phyloP scores from a whole-genome alignment of 169 alveolate species.

The Miamiensis avidus region DNA sequence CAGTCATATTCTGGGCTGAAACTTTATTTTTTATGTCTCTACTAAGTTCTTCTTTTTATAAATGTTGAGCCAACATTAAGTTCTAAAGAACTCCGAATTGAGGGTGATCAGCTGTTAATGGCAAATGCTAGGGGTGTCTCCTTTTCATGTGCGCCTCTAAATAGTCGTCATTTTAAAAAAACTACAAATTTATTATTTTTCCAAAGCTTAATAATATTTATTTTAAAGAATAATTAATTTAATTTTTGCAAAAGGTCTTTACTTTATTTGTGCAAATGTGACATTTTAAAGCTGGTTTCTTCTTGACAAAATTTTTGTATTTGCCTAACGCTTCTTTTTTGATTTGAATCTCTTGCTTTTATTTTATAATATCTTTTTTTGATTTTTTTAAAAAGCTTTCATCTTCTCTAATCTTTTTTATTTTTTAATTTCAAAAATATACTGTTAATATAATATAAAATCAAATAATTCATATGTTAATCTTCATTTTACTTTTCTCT shows the following conservation, averaged over 20 bases:
- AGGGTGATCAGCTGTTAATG: constrained; percentile 11
- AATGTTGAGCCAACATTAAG: background rate
- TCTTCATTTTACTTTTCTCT: background rate
- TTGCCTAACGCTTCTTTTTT: constrained; percentile 24
- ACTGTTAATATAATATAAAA: background rate
- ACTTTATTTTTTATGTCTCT: background rate
- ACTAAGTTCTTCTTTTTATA: background rate
- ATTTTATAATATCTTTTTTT: constrained; percentile 8
- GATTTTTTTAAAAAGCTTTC: constrained; percentile 9
- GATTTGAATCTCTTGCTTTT: constrained; percentile 4
- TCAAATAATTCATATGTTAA: background rate
- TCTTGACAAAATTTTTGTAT: constrained; percentile 16
- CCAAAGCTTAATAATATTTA: background rate
- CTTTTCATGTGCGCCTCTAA: constrained; percentile 31
- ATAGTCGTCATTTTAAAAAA: constrained; percentile 16
- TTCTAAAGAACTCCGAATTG: constrained; percentile 2
- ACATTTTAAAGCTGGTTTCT: constrained; percentile 17
- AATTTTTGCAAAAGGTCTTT: background rate
- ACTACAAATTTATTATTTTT: background rate
- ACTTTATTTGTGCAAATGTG: constrained; percentile 23
- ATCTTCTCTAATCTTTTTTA: background rate
- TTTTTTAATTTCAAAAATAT: background rate
- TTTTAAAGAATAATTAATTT: background rate
- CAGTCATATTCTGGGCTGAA: background rate
- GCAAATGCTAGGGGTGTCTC: constrained; percentile 19